Evolutionary conservation across 225 moss, liverwort and hornwort species (phyloP), one percentile per base, ranked within the genome.

Genomic region (Pleurozium schreberi): DNA sequence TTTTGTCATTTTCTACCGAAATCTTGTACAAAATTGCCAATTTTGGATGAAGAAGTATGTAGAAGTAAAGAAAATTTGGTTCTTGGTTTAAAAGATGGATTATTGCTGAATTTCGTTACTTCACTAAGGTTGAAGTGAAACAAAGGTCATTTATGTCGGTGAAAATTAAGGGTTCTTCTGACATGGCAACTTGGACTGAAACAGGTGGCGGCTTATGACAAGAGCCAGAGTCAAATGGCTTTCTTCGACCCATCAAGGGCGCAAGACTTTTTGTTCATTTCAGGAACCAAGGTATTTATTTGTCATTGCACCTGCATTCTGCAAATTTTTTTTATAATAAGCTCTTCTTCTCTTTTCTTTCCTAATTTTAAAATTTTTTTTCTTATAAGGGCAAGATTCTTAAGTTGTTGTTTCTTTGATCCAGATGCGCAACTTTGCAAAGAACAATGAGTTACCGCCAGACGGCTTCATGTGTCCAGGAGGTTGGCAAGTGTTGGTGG

Each of bases 151-250:
- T 73, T 50, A 43, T 18, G 68, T 59, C 13, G 79, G 45, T 76
- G 57, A 10, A 31, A 49, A 75, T 26, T 1, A n/a, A 42, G 20
- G 50, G 16, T 60, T 66, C 61, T 60, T 66, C 61, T 91, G 87
- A 91, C 52, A 25, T 63, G 8, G 63, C 74, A 62, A 62, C 34
- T 71, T 75, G 59, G 28, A 61, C 63, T 83, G 70, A 75, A n/a
- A 81, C 94, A 98, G 98, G 98, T 98, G 62, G 98, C 98, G 62
- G 97, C 98, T 45, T 98, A 98, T 88, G 98, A 98, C 88, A 98
- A 95, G 92, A 92, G 87, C 23, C 92, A 89, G 81, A 89, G 91
- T 59, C 78, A 90, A 81, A 98, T 97, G 98, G 98, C 96, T 33
- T 98, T 98, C 83, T 98, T 97, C 83, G 96, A 98, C 26, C 97